Evolutionary conservation across 2,329 filamentous ascomycete species (phyloP), one percentile per base, ranked within the genome.

Genomic region (Scortechinia acanthostroma): DNA sequence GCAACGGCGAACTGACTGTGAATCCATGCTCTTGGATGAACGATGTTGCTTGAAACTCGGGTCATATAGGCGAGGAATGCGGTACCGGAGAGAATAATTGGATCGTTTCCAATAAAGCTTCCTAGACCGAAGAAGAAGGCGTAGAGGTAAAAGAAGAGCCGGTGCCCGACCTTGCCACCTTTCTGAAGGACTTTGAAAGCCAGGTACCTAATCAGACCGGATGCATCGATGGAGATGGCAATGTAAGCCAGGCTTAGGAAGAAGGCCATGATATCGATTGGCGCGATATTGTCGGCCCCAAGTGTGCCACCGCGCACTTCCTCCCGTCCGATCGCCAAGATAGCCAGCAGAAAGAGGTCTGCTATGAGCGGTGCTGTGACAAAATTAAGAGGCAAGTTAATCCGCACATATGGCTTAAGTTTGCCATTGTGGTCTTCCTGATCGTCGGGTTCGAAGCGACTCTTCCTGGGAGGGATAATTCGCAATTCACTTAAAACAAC

Each of bases 11-110:
- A 88, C 47, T 89, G 85, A 2, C 76, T 77, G 52, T 80, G 74
- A 19, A 88, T 87, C 84, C 85, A 88, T 0, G 85, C 85, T 53
- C 79, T 68, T 0, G 85, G 83, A 46, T 86, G 77, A 10, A 73
- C 63, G 47, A 89, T 88, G 51, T 88, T 88, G 60, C 75, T 80
- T 0, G 83, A 87, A 0, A 87, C 83, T 4, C 83, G 70, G 0
- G 83, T 88, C 82, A 89, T 86, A 59, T 89, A 89, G 2, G 84
- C 80, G 13, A 88, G 70, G 46, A 88, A 88, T 0, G 85, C 76
- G 0, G 84, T 89, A 1, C 85, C 85, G 0, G 83, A 87, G 0
- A 88, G 63, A 45, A 88, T 86, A 50, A 88, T 82, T 0, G 85
- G 84, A 51, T 89, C 85, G 47, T 88, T 89, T 4, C 85, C 85